Conservation (phyloP, 352 stramenopile species). For the Globisporangium cylindrosporum region DNA sequence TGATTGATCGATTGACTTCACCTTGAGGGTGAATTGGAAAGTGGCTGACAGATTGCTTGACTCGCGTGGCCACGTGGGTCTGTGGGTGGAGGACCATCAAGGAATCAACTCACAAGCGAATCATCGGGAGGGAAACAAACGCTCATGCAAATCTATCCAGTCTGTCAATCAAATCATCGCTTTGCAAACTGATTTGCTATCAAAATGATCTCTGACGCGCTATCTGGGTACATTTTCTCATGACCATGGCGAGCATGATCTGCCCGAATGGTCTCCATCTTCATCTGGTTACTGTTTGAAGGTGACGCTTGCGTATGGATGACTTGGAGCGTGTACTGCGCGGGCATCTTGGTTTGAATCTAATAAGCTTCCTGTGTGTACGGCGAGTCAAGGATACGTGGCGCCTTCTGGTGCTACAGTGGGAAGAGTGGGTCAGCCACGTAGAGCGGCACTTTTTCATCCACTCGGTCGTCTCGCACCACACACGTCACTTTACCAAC, state of each 20-base stretch:
- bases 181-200: slow-evolving; percentile 1
- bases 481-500: not conserved
- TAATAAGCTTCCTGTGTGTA: not conserved
- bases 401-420: not conserved
- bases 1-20: not conserved
- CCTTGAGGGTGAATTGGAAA: not conserved
- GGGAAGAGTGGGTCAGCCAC: not conserved
- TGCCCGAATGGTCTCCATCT: not conserved
- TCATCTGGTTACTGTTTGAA: not conserved
- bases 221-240: not conserved
- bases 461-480: not conserved
- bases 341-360: not conserved
- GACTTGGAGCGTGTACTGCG: not conserved
- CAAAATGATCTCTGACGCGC: not conserved
- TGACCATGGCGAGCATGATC: not conserved
- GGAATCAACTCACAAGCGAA: not conserved
- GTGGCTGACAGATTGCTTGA: not conserved
- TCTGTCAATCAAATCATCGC: not conserved
- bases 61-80: not conserved
- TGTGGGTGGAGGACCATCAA: not conserved
- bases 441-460: not conserved
- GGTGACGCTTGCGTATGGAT: not conserved
- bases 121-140: not conserved
- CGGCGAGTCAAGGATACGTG: no score
- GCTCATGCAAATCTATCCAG: not conserved